Base-by-base conservation (phyloP, 352 stramenopile genomes). In the Globisporangium takayamanum region DNA sequence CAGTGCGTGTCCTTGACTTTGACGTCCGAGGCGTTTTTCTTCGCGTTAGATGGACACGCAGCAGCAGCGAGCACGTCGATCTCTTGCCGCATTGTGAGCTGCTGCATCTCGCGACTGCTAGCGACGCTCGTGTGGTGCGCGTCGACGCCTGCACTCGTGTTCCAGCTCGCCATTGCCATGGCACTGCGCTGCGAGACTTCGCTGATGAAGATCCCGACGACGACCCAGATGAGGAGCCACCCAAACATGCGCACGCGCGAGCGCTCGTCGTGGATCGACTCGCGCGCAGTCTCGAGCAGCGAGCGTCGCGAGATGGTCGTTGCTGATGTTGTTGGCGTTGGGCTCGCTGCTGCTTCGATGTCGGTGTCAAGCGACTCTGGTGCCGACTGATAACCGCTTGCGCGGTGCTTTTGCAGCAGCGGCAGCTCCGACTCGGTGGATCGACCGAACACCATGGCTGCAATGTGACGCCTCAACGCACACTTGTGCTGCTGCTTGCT, bases 1-100 rank as follows among this genome's bases (percentile, higher is more conserved):
- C 81, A 92, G 5, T 66, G 62, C 11, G 67, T 55, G 18, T 74
- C 67, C 54, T 89, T 87, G 57, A 67, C 69, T 26, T 63, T 61
- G 0, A 37, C 18, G 15, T 47, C 10, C 18, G 50, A 56, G 50
- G 59, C 30, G 8, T 16, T 25, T 5, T 58, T 48, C 26, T 63
- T 71, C 11, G 46, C 11, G 20, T 28, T 41, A 18, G 60, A 33
- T 2, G 50, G 33, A 25, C 71, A 67, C 2, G 70, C 63, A 28
- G 72, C 53, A 4, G 77, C 69, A 8, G 77, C 72, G 50, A 92
- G 62, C 53, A 86, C 45, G 49, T 88, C 79, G 36, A 78, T 50
- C 45, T 91, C 68, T 30, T 76, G 52, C 5, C 74, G 71, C 50
- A 87, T 66, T 0, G 78, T 74, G 61, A 88, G 74, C 56, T 68